Base-by-base conservation (phyloP, 495 filamentous ascomycete species). In the Talaromyces liani region DNA sequence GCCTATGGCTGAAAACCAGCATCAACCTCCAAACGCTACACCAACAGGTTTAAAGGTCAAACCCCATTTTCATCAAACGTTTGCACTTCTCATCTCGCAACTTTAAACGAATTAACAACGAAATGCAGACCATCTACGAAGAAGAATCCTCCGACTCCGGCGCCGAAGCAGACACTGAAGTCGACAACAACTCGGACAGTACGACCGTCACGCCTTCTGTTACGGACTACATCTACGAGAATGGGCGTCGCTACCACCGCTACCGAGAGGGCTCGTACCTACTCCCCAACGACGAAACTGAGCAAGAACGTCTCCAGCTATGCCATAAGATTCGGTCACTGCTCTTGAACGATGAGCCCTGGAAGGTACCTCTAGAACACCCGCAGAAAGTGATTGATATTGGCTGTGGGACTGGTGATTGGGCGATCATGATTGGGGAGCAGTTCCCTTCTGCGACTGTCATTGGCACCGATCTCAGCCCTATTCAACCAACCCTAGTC, bases 281-380 rank as follows among this genome's bases (percentile, higher is more conserved):
- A 34, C 81, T 82, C 51, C 86, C 86, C 31, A 88, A 88, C 67
- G 85, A 88, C 66, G 68, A 78, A 20, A 66, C 74, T 58, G 86
- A 88, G 66, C 79, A 81, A 65, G 88, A 91, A 64, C 84, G 90
- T 34, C 84, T 91, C 62, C 84, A 87, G 53, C 74, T 91, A 56
- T 77, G 83, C 63, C 88, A 92, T 71, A 81, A 85, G 60, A 79
- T 88, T 66, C 83, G 79, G 68, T 72, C 69, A 25, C 70, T 82
- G 24, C 67, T 82, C 9, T 71, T 79, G 0, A 80, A 83, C 62
- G 85, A 81, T 12, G 75, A 77, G 18, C 77, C 87, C 5, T 80
- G 78, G 67, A 75, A 82, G 10, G 80, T 84, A 20, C 83, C 83
- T 1, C 70, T 88, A 66, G 25, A 18, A 9, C 70, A 67, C 69